Evolutionary conservation across 441 rosid genomes (phyloP).

Genomic region (Mallotus japonicus): DNA sequence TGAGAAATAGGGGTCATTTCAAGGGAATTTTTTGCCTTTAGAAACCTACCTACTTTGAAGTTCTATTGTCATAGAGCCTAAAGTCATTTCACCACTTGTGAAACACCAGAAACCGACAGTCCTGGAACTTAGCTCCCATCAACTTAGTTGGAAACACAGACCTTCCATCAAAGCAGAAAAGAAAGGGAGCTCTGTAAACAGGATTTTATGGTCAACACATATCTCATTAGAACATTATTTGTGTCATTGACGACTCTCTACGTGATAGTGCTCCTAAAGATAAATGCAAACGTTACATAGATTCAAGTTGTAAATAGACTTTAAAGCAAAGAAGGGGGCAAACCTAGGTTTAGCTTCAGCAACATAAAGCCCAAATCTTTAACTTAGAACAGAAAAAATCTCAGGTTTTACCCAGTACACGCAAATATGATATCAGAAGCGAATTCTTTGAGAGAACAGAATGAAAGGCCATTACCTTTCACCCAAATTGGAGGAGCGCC

Average conservation of each 20-base stretch:
- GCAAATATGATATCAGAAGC: neutral
- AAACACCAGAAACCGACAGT: too few species aligned
- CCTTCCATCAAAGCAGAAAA: neutral
- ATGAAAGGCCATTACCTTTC: constrained; percentile 48
- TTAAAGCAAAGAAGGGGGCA: too few species aligned
- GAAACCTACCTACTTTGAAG: too few species aligned
- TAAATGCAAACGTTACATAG: neutral
- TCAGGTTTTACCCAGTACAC: neutral
- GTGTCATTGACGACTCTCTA: neutral
- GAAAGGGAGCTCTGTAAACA: neutral
- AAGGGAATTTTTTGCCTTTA: too few species aligned
- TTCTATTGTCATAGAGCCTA: too few species aligned
- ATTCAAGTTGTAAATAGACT: neutral
- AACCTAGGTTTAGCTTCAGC: neutral
- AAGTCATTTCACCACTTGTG: too few species aligned
- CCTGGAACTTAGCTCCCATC: too few species aligned
- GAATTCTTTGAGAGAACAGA: neutral
- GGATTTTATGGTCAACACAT: neutral
- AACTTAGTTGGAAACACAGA: too few species aligned
- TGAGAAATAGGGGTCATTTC: neutral
- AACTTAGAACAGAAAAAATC: neutral
- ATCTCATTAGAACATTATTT: too few species aligned
- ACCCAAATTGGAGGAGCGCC: constrained; percentile 77
- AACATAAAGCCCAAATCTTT: neutral
- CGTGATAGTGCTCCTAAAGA: neutral